A percentile compares a stretch with the other conserved stretches of the same genome.
These are phyloP conservation scores for Leucocoprinus sp. DNA, from an alignment of 768 basidiomycete species.

Conservation along the genomic window DNA sequence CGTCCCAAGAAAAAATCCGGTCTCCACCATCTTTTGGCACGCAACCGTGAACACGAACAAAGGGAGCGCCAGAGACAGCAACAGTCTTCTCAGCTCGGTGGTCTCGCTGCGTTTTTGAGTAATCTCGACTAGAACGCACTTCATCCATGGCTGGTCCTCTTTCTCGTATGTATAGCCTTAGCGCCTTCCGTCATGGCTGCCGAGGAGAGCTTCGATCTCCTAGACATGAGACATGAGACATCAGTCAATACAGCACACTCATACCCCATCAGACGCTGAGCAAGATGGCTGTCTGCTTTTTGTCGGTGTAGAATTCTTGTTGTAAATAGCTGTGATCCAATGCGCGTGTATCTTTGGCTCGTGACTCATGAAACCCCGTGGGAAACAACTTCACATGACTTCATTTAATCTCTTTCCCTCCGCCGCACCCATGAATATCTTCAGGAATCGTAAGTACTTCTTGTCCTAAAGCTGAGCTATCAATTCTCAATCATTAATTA, in stretches of 20 bases:
- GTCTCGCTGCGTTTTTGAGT: constrained; percentile 49
- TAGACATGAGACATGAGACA: no score
- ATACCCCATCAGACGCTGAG: constrained; percentile 3
- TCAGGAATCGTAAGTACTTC: constrained; percentile 60
- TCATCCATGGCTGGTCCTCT: neutral
- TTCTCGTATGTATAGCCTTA: no score
- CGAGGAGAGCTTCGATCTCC: no score
- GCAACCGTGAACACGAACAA: constrained; percentile 44
- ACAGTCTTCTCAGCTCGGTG: constrained; percentile 20
- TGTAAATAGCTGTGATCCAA: no score
- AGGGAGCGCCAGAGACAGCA: constrained; percentile 25
- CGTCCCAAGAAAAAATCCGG: constrained; percentile 48
- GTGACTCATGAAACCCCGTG: constrained; percentile 31
- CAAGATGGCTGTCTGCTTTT: neutral
- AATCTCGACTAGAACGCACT: constrained; percentile 22
- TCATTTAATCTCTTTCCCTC: constrained; percentile 6
- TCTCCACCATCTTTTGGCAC: constrained; percentile 56
- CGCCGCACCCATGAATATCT: constrained; percentile 62
- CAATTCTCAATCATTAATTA: constrained; percentile 20
- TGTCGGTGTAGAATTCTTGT: constrained; percentile 1
- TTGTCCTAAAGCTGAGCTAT: constrained; percentile 1
- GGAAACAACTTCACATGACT: constrained; percentile 13
- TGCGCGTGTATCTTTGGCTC: constrained; percentile 17
- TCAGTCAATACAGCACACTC: no score
- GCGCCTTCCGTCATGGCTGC: no score